Conservation (phyloP, 1,284 basidiomycete genomes). For the Boletus smithii region DNA sequence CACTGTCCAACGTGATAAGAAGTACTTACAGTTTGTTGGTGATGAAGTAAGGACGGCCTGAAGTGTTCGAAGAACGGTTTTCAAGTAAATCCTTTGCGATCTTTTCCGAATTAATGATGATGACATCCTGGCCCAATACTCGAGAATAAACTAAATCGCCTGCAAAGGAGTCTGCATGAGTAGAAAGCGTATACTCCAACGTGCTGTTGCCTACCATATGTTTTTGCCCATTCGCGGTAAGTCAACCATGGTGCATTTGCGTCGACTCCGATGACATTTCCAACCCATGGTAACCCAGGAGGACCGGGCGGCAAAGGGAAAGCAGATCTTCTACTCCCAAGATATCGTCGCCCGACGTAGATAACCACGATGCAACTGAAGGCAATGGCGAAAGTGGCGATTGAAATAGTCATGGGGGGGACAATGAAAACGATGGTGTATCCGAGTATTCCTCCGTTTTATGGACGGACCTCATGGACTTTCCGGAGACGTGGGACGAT, state of each 20-base stretch:
- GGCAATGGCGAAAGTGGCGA: background rate
- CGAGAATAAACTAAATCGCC: conserved; percentile 31
- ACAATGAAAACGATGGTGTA: too few species aligned
- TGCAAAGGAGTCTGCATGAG: background rate
- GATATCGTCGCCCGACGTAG: background rate
- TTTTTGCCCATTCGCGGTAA: conserved; percentile 16
- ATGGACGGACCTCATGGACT: too few species aligned
- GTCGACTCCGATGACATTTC: conserved; percentile 13
- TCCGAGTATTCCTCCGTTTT: too few species aligned
- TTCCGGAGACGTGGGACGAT: too few species aligned
- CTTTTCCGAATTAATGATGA: conserved; percentile 33
- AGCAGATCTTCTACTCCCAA: background rate
- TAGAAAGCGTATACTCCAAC: too few species aligned
- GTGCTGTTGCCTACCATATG: conserved; percentile 7
- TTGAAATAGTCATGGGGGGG: background rate
- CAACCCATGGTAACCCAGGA: conserved; percentile 3
- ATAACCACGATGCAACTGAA: background rate
- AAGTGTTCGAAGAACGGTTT: conserved; percentile 3
- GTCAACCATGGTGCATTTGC: conserved; percentile 17
- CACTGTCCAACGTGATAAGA: background rate
- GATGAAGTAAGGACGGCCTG: conserved; percentile 21
- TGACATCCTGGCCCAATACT: conserved; percentile 30
- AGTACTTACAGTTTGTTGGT: conserved; percentile 10
- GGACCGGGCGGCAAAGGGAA: conserved; percentile 17
- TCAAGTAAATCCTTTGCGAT: conserved; percentile 8